Base-by-base conservation (phyloP, 345 rosid genomes). In the Dimocarpus longan region DNA sequence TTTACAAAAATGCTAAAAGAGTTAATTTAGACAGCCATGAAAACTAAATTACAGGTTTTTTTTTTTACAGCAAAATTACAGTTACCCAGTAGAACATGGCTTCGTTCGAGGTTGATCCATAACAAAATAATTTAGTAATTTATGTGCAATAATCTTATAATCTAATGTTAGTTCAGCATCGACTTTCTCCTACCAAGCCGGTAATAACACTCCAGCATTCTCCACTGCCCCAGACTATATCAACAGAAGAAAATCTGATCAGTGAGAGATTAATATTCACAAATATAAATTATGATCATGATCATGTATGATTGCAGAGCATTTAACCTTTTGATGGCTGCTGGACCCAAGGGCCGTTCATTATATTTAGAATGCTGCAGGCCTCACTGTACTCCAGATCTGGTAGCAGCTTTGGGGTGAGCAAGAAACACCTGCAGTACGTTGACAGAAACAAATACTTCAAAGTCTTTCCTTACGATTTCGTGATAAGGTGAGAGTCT, bases 341-440 rank as follows among this genome's bases (percentile, higher is more conserved):
- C 68, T 87, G 89, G 42, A 93, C 93, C 97, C 97, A 95, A 43
- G 98, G 99, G 13, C 99, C 98, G 16, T 92, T 95, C 98, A 95
- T 92, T 83, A 95, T 91, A 79, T 92, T 93, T 76, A 95, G 83
- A 78, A 93, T 89, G 90, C 97, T 94, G 74, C 98, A 92, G 0
- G 95, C 98, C 83, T 94, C 95, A 32, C 95, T 91, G 82, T 91
- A 94, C 71, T 94, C 97, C 81, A 95, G 89, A 80, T 94, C 91
- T 0, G 97, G 90, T 64, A 95, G 91, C 80, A 94, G 85, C 87
- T 95, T 95, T 10, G 98, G 97, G 10, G 98, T 95, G 18, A 95
- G 89, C 66, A 95, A 83, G 90, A 94, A 95, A 81, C 97, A 95
- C 89, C 98, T 95, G 84, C 81, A 82, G 40, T 59, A 43, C 13